Base-by-base conservation (phyloP, 257 asterid genomes). In the Gentiana dahurica region DNA sequence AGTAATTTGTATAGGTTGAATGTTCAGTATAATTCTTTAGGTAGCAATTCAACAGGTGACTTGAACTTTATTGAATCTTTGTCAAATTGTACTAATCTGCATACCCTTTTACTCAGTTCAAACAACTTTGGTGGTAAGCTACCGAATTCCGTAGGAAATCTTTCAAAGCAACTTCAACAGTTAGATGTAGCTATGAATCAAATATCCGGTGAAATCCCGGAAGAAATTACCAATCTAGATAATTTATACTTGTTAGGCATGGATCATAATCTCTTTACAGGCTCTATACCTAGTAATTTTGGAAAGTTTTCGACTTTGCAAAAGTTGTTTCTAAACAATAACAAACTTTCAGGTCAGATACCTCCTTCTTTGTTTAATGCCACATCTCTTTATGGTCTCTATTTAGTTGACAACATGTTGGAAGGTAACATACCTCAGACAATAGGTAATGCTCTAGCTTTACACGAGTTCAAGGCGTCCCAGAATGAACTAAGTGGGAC, bases 181-280 rank as follows among this genome's bases (percentile, higher is more conserved):
- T n/a, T 79, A 38, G 55, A 55, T 4, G 6, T 69, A 44, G 49
- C 36, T 3, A 6, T 53, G 34, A 76, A 70, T 67, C 70, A 70
- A 46, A 61, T 79, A 12, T 71, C 67, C 6, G 82, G 86, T 44
- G 57, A 46, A 59, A 57, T 79, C 52, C 82, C 76, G 32, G 45
- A 32, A 2, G 73, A 68, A 39, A 60, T 79, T 37, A 61, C 32
- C 24, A 59, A 73, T 60, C 78, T 79, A 32, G 39, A 38, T 24
- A 61, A 60, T 6, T 10, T 79, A 1, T 57, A 60, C 54, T n/a
- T 6, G 39, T 49, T 76, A 4, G 38, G 49, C 12, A 45, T 76
- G 54, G 38, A 53, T 24, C 32, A 59, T 53, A 71, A 79, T 61
- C 55, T 55, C 37, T 64, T 75, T 15, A 35, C 61, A 0, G 76